Evolutionary conservation across 208 protist genomes (phyloP).

Genomic region (Trypanosoma lewisi): DNA sequence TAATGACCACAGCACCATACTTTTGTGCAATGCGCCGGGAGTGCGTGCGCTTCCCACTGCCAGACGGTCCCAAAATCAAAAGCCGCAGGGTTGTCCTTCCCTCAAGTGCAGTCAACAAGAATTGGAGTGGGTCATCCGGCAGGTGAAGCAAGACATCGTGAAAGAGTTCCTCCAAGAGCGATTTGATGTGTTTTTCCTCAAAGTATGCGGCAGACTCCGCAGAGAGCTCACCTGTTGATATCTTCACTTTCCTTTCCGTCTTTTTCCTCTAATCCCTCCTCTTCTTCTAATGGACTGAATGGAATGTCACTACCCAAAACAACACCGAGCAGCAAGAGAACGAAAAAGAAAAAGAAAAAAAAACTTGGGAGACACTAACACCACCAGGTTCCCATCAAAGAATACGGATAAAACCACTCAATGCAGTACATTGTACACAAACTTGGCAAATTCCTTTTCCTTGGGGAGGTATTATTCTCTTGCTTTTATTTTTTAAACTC

Average conservation of each 20-base stretch:
- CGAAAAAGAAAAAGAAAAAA: neutral
- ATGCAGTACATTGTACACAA: neutral
- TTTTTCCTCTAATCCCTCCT: neutral
- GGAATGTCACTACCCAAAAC: neutral
- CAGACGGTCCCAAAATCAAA: constrained; percentile 80
- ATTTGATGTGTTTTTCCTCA: constrained; percentile 61
- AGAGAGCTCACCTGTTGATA: constrained; percentile 72
- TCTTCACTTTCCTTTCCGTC: constrained; percentile 10
- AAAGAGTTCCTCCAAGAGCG: constrained; percentile 73
- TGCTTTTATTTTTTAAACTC: constrained; percentile 2
- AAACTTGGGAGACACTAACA: neutral
- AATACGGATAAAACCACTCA: neutral
- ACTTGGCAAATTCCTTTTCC: neutral
- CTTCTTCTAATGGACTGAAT: too few relatives aligned
- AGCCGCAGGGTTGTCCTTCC: constrained; percentile 45
- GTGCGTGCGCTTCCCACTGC: constrained; percentile 92
- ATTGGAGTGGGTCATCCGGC: constrained; percentile 67
- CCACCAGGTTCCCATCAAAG: neutral
- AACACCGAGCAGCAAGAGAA: neutral
- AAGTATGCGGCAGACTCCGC: constrained; percentile 63
- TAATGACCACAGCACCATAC: constrained; percentile 84
- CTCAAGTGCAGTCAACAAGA: constrained; percentile 48
- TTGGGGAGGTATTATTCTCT: neutral
- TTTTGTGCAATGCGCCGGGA: constrained; percentile 68
- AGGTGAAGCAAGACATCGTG: constrained; percentile 67